These are phyloP conservation scores for Colletotrichum gloeosporioides DNA, from an alignment of 2,329 filamentous ascomycete genomes.

Conservation along the genomic window DNA sequence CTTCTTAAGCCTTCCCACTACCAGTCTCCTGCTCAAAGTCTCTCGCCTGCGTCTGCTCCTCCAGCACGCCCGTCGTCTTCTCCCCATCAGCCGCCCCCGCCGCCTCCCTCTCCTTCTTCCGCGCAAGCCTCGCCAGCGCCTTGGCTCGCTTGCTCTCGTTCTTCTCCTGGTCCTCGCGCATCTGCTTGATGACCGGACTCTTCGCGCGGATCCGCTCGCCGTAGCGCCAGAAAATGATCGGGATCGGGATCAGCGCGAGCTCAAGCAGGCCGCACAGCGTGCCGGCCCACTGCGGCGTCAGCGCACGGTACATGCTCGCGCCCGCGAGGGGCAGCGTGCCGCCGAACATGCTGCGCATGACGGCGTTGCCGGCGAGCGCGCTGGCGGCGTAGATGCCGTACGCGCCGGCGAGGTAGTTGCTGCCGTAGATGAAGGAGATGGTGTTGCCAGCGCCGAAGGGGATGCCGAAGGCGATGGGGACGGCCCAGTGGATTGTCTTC, in stretches of 20 bases:
- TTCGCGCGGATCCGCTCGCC: slow-evolving; percentile 58
- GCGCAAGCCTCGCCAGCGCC: slow-evolving; percentile 28
- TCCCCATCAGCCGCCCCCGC: background rate
- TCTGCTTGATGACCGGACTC: slow-evolving; percentile 51
- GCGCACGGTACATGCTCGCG: slow-evolving; percentile 69
- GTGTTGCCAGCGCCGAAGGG: slow-evolving; percentile 81
- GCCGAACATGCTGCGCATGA: slow-evolving; percentile 75
- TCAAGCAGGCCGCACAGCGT: slow-evolving; percentile 78
- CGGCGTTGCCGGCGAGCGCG: slow-evolving; percentile 80
- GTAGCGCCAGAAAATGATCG: slow-evolving; percentile 76
- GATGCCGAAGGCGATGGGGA: slow-evolving; percentile 78
- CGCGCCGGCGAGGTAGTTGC: slow-evolving; percentile 78
- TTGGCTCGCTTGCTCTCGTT: slow-evolving; percentile 37
- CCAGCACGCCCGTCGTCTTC: slow-evolving; percentile 2
- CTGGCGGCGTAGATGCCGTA: slow-evolving; percentile 82
- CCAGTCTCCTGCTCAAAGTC: background rate
- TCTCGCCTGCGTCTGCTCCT: background rate
- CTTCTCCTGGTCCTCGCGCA: slow-evolving; percentile 50
- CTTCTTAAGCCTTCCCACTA: background rate
- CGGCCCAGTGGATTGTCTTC: slow-evolving; percentile 78
- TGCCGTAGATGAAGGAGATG: slow-evolving; percentile 81
- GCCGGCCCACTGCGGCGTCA: slow-evolving; percentile 81
- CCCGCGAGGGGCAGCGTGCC: slow-evolving; percentile 80
- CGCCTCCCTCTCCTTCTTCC: slow-evolving; percentile 25
- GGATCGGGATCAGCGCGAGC: slow-evolving; percentile 77